These are phyloP conservation scores for Erodium maritimum DNA, from an alignment of 345 rosid species.

Conservation along the genomic window DNA sequence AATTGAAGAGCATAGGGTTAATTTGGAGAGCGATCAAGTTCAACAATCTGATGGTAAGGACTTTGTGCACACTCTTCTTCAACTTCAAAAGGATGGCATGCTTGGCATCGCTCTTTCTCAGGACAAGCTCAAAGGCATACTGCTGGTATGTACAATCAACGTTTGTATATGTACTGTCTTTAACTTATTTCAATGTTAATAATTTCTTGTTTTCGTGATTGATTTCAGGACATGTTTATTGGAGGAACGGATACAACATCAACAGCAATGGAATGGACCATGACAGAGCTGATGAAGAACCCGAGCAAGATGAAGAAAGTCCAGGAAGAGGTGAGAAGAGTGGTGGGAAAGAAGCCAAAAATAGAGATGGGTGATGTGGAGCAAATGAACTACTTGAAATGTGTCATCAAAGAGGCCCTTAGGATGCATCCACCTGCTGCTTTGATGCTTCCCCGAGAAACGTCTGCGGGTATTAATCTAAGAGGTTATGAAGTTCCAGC, in stretches of 20 bases:
- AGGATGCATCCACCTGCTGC: constrained; percentile 4
- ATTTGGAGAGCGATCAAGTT: not conserved
- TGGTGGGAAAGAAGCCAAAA: not conserved
- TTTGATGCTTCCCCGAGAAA: constrained; percentile 2
- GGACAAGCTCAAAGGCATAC: not conserved
- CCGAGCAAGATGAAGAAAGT: constrained; percentile 4
- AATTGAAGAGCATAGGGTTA: not conserved
- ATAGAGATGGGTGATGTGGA: constrained; percentile 1
- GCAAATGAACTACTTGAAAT: not conserved
- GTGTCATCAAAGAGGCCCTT: constrained; percentile 3
- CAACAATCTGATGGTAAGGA: not conserved
- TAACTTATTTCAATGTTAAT: too few relatives aligned
- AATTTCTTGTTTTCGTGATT: too few relatives aligned
- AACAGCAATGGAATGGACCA: constrained; percentile 16
- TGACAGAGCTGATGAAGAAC: constrained; percentile 13
- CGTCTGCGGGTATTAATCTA: not conserved
- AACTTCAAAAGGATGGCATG: not conserved
- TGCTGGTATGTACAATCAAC: not conserved
- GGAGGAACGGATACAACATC: constrained; percentile 15
- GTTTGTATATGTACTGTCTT: not conserved
- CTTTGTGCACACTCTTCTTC: not conserved
- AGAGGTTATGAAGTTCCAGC: not conserved
- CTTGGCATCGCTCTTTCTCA: not conserved
- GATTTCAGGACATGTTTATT: constrained; percentile 10
- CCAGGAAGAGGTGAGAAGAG: constrained; percentile 8